Percentiles rank a stretch among this genome's conserved stretches.
Evolutionary conservation across 345 rosid genomes (phyloP).

Genomic region (Eucalyptus cladocalyx): DNA sequence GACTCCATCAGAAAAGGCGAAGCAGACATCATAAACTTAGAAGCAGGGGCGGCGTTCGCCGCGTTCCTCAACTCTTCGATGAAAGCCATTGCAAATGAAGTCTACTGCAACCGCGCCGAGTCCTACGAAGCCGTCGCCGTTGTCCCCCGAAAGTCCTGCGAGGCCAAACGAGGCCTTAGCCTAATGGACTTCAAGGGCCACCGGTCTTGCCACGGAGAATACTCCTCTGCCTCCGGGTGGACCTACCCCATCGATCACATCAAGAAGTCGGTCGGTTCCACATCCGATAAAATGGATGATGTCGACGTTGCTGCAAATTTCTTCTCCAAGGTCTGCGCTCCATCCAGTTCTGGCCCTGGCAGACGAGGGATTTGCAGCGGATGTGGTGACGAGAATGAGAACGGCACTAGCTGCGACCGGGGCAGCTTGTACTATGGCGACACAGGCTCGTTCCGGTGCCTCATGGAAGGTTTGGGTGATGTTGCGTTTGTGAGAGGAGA

Average conservation of each 20-base stretch:
- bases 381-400: background rate
- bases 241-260: constrained; percentile 14
- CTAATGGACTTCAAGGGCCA: constrained; percentile 12
- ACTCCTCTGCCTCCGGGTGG: constrained; percentile 25
- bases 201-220: constrained; percentile 21
- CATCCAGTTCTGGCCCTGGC: background rate
- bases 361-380: constrained; percentile 6
- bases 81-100: constrained; percentile 34
- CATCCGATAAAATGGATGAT: background rate
- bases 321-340: constrained; percentile 22
- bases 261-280: background rate
- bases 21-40: constrained; percentile 19
- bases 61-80: constrained; percentile 27
- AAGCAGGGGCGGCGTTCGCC: constrained; percentile 18
- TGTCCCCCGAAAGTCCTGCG: constrained; percentile 6
- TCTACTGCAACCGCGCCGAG: constrained; percentile 14
- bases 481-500: constrained; percentile 26
- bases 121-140: constrained; percentile 9
- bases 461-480: constrained; percentile 20
- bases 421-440: constrained; percentile 1
- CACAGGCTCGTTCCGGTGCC: constrained; percentile 20
- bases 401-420: background rate
- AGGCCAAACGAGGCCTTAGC: background rate
- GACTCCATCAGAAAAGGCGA: constrained; percentile 11
- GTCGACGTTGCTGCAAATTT: background rate